A percentile compares a stretch with the other conserved stretches of the same genome.
These are phyloP conservation scores for Sphagnum contortum DNA, from an alignment of 225 moss, liverwort and hornwort species.

Conservation along the genomic window DNA sequence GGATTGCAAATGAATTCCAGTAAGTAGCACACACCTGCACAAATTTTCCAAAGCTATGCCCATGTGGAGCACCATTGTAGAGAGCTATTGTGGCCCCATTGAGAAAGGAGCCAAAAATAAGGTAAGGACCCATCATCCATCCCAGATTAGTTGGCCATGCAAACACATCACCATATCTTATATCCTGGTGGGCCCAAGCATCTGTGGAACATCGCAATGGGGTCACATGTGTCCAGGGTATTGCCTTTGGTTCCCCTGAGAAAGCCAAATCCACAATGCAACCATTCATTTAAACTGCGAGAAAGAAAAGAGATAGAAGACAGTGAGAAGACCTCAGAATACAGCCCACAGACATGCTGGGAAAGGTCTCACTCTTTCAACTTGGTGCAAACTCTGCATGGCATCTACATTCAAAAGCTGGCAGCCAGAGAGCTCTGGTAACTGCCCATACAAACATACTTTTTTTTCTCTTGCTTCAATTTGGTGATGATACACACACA, in stretches of 20 bases:
- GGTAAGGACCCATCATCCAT: slow-evolving; percentile 84
- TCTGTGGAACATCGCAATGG: slow-evolving; percentile 59
- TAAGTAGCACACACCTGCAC: slow-evolving; percentile 27
- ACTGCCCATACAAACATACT: no score
- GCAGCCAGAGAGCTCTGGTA: no score
- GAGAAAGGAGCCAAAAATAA: slow-evolving; percentile 53
- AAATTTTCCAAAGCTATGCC: slow-evolving; percentile 50
- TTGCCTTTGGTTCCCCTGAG: slow-evolving; percentile 4
- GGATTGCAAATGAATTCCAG: not conserved
- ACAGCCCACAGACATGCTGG: not conserved
- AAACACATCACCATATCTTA: slow-evolving; percentile 44
- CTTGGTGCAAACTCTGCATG: not conserved
- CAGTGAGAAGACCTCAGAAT: not conserved
- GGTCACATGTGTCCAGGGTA: slow-evolving; percentile 63
- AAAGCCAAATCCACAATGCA: not conserved
- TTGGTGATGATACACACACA: no score
- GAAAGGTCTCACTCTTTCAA: not conserved
- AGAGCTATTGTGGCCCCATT: slow-evolving; percentile 60
- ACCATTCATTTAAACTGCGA: not conserved
- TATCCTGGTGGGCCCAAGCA: slow-evolving; percentile 68
- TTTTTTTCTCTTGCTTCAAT: no score
- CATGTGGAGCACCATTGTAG: slow-evolving; percentile 47
- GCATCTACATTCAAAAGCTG: not conserved
- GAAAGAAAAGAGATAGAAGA: not conserved
- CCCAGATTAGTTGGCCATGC: slow-evolving; percentile 76